These are phyloP conservation scores for Starmerella bombicola DNA, from an alignment of 805 yeast species.

Conservation along the genomic window DNA sequence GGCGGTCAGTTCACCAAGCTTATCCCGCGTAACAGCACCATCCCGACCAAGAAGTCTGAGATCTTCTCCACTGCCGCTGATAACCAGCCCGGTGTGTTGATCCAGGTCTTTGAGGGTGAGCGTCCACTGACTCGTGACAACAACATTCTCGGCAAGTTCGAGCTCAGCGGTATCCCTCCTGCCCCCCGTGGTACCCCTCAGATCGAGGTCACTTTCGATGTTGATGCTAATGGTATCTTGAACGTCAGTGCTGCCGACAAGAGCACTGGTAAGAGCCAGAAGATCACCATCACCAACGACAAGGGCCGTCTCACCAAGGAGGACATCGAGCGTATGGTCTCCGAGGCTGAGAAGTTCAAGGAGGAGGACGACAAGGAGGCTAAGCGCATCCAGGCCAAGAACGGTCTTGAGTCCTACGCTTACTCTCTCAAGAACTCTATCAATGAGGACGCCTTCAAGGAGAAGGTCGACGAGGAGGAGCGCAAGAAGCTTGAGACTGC, in stretches of 20 bases:
- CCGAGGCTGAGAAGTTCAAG: slow-evolving; percentile 94
- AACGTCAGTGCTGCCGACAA: slow-evolving; percentile 94
- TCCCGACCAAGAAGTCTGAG: slow-evolving; percentile 96
- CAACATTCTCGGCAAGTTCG: slow-evolving; percentile 94
- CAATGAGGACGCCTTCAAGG: slow-evolving; percentile 61
- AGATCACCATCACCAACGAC: slow-evolving; percentile 96
- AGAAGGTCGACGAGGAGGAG: slow-evolving; percentile 37
- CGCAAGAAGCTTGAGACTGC: slow-evolving; percentile 25
- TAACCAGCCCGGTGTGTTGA: slow-evolving; percentile 97
- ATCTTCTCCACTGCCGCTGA: slow-evolving; percentile 93
- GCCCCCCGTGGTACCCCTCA: slow-evolving; percentile 99
- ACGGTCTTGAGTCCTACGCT: slow-evolving; percentile 88
- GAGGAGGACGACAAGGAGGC: slow-evolving; percentile 95
- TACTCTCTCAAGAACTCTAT: slow-evolving; percentile 81
- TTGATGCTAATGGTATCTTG: slow-evolving; percentile 95
- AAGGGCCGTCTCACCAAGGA: slow-evolving; percentile 97
- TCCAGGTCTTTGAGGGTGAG: slow-evolving; percentile 97
- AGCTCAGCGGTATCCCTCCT: slow-evolving; percentile 91
- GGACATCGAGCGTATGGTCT: slow-evolving; percentile 94
- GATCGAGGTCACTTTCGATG: slow-evolving; percentile 92
- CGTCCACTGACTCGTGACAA: slow-evolving; percentile 92
- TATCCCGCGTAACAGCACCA: slow-evolving; percentile 96
- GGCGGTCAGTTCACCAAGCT: slow-evolving; percentile 99
- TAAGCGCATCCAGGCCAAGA: slow-evolving; percentile 83
- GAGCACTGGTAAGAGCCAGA: slow-evolving; percentile 95